A percentile compares a stretch with the other conserved stretches of the same genome.
These are phyloP conservation scores for Stereum hirsutum DNA, from an alignment of 1,284 basidiomycete species.

Conservation along the genomic window DNA sequence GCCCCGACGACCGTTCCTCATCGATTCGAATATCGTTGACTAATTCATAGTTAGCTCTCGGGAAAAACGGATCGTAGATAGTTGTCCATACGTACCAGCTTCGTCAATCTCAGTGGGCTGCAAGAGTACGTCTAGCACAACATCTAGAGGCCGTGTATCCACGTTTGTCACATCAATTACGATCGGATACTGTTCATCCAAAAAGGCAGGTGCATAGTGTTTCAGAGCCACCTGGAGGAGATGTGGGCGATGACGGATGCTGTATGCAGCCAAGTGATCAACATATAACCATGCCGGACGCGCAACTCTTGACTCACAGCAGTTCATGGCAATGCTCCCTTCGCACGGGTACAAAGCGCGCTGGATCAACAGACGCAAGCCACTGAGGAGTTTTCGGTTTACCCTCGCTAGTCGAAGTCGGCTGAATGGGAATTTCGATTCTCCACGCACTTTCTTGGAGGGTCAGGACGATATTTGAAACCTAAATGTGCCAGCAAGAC, in stretches of 20 bases:
- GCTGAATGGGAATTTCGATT: slow-evolving; percentile 48
- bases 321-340: slow-evolving; percentile 39
- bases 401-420: slow-evolving; percentile 25
- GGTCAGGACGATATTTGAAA: slow-evolving; percentile 40
- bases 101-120: slow-evolving; percentile 74
- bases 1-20: slow-evolving; percentile 50
- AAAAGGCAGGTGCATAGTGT: slow-evolving; percentile 59
- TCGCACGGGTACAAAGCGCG: slow-evolving; percentile 40
- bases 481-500: slow-evolving; percentile 22
- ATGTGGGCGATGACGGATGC: slow-evolving; percentile 60
- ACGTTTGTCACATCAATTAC: slow-evolving; percentile 55
- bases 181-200: slow-evolving; percentile 73
- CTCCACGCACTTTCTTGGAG: slow-evolving; percentile 54
- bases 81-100: slow-evolving; percentile 44
- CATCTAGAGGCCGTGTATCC: slow-evolving; percentile 57
- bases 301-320: too few relatives aligned
- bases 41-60: slow-evolving; percentile 19
- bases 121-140: slow-evolving; percentile 65
- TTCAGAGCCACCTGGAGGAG: slow-evolving; percentile 42
- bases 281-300: too few relatives aligned
- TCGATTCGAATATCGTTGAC: slow-evolving; percentile 58
- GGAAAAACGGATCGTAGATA: background rate
- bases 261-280: slow-evolving; percentile 24
- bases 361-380: slow-evolving; percentile 43
- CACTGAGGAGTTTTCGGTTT: slow-evolving; percentile 31